Conservation (phyloP, 1,284 basidiomycete genomes). For the Rhodotorula sp. region DNA sequence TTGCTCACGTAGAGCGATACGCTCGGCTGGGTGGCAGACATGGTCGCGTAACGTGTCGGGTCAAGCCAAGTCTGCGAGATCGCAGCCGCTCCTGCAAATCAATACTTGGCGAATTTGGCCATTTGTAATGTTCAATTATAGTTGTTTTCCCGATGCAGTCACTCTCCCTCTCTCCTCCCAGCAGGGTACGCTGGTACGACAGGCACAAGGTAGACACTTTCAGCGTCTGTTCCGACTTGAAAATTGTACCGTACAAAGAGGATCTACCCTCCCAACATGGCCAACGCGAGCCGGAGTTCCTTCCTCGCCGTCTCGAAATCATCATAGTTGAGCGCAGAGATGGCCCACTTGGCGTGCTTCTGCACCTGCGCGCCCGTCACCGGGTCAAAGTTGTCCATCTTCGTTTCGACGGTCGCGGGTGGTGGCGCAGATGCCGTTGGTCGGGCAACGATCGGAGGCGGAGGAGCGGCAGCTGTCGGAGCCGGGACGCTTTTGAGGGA, state of each 20-base stretch:
- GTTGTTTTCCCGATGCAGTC: too few species aligned
- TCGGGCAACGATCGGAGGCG: neutral
- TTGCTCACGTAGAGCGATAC: slow-evolving; percentile 89
- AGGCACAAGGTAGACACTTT: neutral
- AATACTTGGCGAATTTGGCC: too few species aligned
- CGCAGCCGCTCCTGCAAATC: neutral
- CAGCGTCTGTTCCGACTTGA: neutral
- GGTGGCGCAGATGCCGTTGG: slow-evolving; percentile 2
- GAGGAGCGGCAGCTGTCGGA: neutral
- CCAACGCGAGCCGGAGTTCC: slow-evolving; percentile 72
- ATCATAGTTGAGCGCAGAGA: slow-evolving; percentile 88
- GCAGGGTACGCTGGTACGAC: too few species aligned
- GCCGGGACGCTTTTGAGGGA: neutral
- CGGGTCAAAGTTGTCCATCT: slow-evolving; percentile 64
- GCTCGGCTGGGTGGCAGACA: slow-evolving; percentile 61
- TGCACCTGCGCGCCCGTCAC: slow-evolving; percentile 67
- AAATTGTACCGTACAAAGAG: too few species aligned
- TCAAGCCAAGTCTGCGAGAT: neutral
- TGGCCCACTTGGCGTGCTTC: slow-evolving; percentile 86
- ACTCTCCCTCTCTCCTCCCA: too few species aligned
- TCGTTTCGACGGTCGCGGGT: slow-evolving; percentile 53
- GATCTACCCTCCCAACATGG: slow-evolving; percentile 60
- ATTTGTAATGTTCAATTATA: too few species aligned
- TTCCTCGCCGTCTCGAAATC: slow-evolving; percentile 76
- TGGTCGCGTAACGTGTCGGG: neutral